Percentiles rank a stretch among this genome's conserved stretches.
Conservation (phyloP, 2,329 filamentous ascomycete species). For the Scopulariopsis brevicaulis region DNA sequence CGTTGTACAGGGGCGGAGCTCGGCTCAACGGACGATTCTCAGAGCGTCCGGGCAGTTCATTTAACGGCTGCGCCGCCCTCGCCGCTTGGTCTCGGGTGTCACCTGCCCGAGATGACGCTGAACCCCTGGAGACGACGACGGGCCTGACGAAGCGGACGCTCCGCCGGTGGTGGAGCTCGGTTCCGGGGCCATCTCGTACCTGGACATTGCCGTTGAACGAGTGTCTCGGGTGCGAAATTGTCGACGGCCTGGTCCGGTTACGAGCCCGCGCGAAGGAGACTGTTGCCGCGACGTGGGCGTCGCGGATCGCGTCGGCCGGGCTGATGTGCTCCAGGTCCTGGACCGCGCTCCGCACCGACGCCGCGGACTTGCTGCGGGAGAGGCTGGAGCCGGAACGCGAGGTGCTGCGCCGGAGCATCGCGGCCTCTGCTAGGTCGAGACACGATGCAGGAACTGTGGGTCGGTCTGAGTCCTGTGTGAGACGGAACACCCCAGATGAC, state of each 20-base stretch:
- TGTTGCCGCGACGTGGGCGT: constrained; percentile 51
- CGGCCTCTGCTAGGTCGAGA: background rate
- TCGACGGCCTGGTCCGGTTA: constrained; percentile 19
- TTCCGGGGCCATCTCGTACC: constrained; percentile 5
- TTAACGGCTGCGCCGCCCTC: background rate
- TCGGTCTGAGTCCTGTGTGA: background rate
- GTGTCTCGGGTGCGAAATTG: background rate
- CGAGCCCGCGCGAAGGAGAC: constrained; percentile 47
- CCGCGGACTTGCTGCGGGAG: constrained; percentile 42
- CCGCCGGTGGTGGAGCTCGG: constrained; percentile 28
- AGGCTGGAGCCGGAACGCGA: constrained; percentile 28
- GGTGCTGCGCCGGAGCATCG: constrained; percentile 39
- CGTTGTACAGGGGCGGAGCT: background rate
- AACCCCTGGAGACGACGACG: constrained; percentile 15
- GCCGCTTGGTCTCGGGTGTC: constrained; percentile 3
- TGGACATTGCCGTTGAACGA: background rate
- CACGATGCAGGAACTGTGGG: background rate
- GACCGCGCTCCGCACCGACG: constrained; percentile 29
- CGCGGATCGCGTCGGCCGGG: constrained; percentile 36
- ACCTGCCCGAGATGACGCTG: constrained; percentile 17
- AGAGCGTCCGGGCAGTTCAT: background rate
- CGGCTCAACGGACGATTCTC: background rate
- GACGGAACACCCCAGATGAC: background rate
- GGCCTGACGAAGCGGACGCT: constrained; percentile 43
- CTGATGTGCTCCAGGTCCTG: constrained; percentile 33